A percentile compares a stretch with the other conserved stretches of the same genome.
These are phyloP conservation scores for Pseudogymnoascus sp. DNA, from an alignment of 2,329 filamentous ascomycete genomes.

Conservation along the genomic window DNA sequence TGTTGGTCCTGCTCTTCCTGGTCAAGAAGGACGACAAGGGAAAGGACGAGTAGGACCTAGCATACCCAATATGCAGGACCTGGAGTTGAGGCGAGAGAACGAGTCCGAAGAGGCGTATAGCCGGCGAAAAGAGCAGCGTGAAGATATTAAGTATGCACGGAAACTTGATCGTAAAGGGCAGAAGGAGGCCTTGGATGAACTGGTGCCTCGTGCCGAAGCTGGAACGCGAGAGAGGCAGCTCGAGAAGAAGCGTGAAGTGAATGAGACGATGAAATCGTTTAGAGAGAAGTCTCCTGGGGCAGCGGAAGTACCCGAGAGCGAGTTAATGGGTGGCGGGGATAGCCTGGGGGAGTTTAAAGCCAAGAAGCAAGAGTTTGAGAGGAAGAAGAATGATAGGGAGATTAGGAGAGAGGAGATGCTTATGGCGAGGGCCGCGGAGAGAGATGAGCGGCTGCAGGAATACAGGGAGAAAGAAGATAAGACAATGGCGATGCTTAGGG, in stretches of 20 bases:
- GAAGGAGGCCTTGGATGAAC: conserved; percentile 67
- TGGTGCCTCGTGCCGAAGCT: conserved; percentile 72
- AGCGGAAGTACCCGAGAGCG: conserved; percentile 59
- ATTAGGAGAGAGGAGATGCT: conserved; percentile 71
- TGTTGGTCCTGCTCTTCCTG: conserved; percentile 40
- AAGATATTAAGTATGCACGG: conserved; percentile 52
- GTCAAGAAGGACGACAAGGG: conserved; percentile 23
- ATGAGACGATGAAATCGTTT: conserved; percentile 66
- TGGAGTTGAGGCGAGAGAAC: conserved; percentile 50
- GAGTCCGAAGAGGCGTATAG: conserved; percentile 40
- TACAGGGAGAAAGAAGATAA: conserved; percentile 71
- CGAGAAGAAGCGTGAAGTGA: conserved; percentile 71
- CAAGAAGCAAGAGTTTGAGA: conserved; percentile 54
- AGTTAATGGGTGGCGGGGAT: conserved; percentile 66
- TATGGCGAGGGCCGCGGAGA: conserved; percentile 65
- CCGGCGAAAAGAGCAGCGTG: conserved; percentile 26
- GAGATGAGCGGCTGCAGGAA: conserved; percentile 64
- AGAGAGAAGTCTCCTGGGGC: conserved; percentile 55
- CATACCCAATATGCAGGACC: conserved; percentile 66
- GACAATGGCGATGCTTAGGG: conserved; percentile 73
- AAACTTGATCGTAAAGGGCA: conserved; percentile 56
- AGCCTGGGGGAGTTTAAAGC: conserved; percentile 60
- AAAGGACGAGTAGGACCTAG: conserved; percentile 39
- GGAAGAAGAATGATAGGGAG: conserved; percentile 77
- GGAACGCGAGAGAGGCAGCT: conserved; percentile 75